Base-by-base conservation (phyloP, 306 rosid genomes). In the Inga leiocalycina region DNA sequence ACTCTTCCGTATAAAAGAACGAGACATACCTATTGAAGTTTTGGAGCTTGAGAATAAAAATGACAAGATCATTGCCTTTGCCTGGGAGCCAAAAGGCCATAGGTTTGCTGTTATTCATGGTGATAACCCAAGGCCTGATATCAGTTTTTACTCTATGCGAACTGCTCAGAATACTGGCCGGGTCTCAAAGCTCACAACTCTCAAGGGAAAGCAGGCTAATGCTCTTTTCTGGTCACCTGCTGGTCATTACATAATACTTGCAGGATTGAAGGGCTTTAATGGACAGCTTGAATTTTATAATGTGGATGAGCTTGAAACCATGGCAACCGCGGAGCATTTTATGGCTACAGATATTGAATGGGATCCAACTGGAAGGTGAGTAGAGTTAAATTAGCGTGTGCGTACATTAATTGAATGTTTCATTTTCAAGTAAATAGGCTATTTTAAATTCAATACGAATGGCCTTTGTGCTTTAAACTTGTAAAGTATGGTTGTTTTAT, bases 1-100 rank as follows among this genome's bases (percentile, higher is more conserved):
- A 82, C 93, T 92, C 71, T 92, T 92, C 88, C 87, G 88, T 3
- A 88, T 92, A 52, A 92, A 88, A 71, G 96, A 92, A 79, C 83
- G 96, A 4, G 93, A 92, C 72, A 92, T 92, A 30, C 96, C 96
- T 11, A 92, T 90, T 10, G 93, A 92, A 75, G 96, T 92, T 30
- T 84, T 92, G 83, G 96, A 92, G 85, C 90, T 92, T 59, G 96
- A 92, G 79, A 92, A 92, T 81, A 92, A 92, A 75, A 92, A 88
- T 68, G 96, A 92, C 85, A 92, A 92, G 88, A 92, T 92, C 59
- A 86, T 90, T 74, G 88, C 92, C 35, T 92, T 92, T 69, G 91
- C 96, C 20, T 92, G 96, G 96, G 96, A 92, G 89, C 96, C 96
- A 11, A 92, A 90, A 78, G 96, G 96, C 76, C 96, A 92, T 57